phyloP scores from a whole-genome alignment of 2,329 filamentous ascomycete species.

The Kalaharituber pfeilii region DNA sequence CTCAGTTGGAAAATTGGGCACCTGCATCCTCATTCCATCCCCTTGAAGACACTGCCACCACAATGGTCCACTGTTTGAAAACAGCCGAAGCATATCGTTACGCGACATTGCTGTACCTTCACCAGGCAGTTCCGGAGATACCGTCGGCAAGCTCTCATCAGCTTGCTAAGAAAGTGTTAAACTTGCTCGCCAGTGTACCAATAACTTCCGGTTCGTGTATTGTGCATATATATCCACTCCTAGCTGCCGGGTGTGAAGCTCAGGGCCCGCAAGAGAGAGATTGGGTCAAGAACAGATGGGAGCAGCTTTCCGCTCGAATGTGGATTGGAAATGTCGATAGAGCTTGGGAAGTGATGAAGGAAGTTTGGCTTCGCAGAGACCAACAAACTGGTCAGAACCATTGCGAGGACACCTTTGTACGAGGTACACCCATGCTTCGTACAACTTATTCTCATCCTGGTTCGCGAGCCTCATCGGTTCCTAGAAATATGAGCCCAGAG shows the following conservation, averaged over 20 bases:
- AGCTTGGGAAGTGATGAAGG: constrained; percentile 45
- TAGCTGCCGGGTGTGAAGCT: constrained; percentile 49
- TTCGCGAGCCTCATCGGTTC: background rate
- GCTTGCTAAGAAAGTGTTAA: constrained; percentile 44
- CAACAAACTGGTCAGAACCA: background rate
- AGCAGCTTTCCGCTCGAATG: constrained; percentile 41
- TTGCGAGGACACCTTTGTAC: background rate
- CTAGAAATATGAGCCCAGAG: background rate
- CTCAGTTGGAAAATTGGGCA: constrained; percentile 42
- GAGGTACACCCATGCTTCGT: background rate
- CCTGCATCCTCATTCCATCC: constrained; percentile 40
- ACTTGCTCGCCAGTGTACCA: constrained; percentile 46
- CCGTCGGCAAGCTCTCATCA: constrained; percentile 40
- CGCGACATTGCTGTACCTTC: constrained; percentile 48
- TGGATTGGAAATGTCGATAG: constrained; percentile 51
- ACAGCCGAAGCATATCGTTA: constrained; percentile 49
- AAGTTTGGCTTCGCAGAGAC: constrained; percentile 50
- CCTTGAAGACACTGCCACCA: constrained; percentile 44
- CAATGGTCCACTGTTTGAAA: constrained; percentile 43
- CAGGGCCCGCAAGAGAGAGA: constrained; percentile 40
- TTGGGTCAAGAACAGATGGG: constrained; percentile 48
- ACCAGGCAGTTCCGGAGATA: constrained; percentile 50
- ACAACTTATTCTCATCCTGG: background rate
- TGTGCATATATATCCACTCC: constrained; percentile 51
- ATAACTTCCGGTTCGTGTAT: constrained; percentile 45